Base-by-base conservation (phyloP, 495 filamentous ascomycete species). In the Sabuloglossum arenarium region DNA sequence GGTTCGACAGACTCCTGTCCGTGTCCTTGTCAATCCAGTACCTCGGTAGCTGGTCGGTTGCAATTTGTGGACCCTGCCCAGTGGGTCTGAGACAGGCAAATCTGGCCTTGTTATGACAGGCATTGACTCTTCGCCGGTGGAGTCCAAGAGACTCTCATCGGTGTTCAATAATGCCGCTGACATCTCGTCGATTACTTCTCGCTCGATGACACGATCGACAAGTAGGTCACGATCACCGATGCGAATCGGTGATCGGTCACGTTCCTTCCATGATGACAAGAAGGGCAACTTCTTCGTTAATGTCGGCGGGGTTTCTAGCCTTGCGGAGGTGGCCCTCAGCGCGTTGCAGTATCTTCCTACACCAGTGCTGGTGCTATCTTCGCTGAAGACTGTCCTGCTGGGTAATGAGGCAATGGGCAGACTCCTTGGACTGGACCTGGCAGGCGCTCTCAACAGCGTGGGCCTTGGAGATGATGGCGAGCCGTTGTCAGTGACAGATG, bases 381-480 rank as follows among this genome's bases (percentile, higher is more conserved):
- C 69, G 34, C 53, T 73, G 45, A 85, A 85, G 66, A 81, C 77
- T 0, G 72, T 85, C 1, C 70, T 82, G 4, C 62, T 86, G 19
- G 81, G 81, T 9, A 86, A 86, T 63, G 81, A 84, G 53, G 79
- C 82, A 14, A 81, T 85, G 80, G 77, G 75, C 23, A 69, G 75
- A 50, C 61, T 86, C 56, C 64, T 86, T 37, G 75, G 73, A 14
- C 65, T 80, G 56, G 67, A 71, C 12, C 53, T 61, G 19, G 64
- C 67, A n/a, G 57, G 61, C 24, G 50, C 31, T 55, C 59, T 57
- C 2, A 25, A 45, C 54, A 61, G 60, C 6, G 63, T 69, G 9
- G 63, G 66, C 12, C 61, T 70, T 6, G 54, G 45, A 1, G 60
- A 67, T 46, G 59, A 55, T 45, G 47, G 28, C 6, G 47, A 51